A percentile compares a stretch with the other conserved stretches of the same genome.
Conservation (phyloP, 441 rosid genomes). For the Corymbia calophylla region DNA sequence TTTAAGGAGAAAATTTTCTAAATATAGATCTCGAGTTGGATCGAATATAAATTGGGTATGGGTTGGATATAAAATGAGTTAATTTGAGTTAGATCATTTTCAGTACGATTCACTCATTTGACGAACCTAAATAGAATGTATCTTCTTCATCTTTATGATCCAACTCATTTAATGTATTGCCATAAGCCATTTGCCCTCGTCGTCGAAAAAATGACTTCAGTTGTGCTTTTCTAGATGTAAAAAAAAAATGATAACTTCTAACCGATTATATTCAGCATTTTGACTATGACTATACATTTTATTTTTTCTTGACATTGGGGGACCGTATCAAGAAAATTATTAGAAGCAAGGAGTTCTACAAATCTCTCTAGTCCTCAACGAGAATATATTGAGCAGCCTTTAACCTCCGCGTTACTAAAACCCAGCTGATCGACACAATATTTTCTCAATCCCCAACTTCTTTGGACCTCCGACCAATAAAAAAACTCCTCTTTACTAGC, state of each 20-base stretch:
- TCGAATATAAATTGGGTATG: too few species aligned
- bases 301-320: neutral
- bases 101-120: neutral
- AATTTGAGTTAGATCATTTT: neutral
- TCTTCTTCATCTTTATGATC: neutral
- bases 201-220: neutral
- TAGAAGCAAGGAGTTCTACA: neutral
- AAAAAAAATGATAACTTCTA: neutral
- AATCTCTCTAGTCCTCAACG: neutral
- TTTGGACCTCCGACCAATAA: neutral
- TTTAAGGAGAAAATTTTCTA: too few species aligned
- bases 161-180: neutral
- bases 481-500: neutral
- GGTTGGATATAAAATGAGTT: too few species aligned
- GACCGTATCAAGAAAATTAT: neutral
- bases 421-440: neutral
- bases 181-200: neutral
- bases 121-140: neutral
- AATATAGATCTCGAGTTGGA: too few species aligned
- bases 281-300: neutral
- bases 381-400: neutral
- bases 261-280: neutral
- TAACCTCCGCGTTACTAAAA: neutral
- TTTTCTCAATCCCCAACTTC: neutral
- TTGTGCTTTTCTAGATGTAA: neutral